A percentile compares a stretch with the other conserved stretches of the same genome.
Conservation (phyloP, 2,329 filamentous ascomycete species). For the Aureobasidium sp. region DNA sequence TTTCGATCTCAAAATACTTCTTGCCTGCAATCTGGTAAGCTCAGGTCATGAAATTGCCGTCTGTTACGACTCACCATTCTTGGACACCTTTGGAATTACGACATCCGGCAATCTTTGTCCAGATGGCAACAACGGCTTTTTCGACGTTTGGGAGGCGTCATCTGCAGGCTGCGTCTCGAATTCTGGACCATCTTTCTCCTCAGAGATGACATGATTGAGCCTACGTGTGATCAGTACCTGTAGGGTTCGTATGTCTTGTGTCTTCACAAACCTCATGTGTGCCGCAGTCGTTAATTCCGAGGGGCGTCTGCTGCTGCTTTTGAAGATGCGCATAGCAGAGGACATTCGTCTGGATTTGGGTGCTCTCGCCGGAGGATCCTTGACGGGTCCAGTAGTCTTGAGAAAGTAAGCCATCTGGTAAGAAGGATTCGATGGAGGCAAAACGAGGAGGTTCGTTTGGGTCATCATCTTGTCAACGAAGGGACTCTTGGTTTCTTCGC, state of each 20-base stretch:
- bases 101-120: slow-evolving; percentile 16
- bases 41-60: background rate
- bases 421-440: slow-evolving; percentile 22
- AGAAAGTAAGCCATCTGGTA: slow-evolving; percentile 31
- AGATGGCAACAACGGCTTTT: background rate
- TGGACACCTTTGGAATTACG: slow-evolving; percentile 27
- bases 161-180: background rate
- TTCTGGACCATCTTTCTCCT: background rate
- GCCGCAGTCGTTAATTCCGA: slow-evolving; percentile 14
- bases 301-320: slow-evolving; percentile 13
- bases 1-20: slow-evolving; percentile 14
- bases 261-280: slow-evolving; percentile 18
- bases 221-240: background rate
- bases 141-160: background rate
- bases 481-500: background rate
- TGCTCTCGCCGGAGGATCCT: slow-evolving; percentile 16
- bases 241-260: too few species aligned
- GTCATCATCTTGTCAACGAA: slow-evolving; percentile 24
- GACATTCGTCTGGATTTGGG: slow-evolving; percentile 17
- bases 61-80: slow-evolving; percentile 19
- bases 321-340: slow-evolving; percentile 25
- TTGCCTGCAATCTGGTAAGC: slow-evolving; percentile 5
- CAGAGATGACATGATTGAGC: slow-evolving; percentile 3
- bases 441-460: slow-evolving; percentile 20
- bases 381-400: slow-evolving; percentile 28